phyloP scores from a whole-genome alignment of 495 filamentous ascomycete genomes.

The Lepraria neglecta region DNA sequence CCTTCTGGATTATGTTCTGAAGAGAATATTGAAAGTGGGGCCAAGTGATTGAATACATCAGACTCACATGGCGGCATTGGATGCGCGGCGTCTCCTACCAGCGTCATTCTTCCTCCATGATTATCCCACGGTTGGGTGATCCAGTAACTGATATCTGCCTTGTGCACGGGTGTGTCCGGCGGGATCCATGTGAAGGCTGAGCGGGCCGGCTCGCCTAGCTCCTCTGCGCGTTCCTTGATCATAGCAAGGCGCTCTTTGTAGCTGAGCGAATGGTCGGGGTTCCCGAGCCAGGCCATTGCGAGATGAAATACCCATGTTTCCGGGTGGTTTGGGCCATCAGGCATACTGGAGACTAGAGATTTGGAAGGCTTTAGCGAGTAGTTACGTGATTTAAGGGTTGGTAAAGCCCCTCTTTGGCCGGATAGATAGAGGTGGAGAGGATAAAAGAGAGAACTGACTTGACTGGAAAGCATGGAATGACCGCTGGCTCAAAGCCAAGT shows the following conservation, averaged over 20 bases:
- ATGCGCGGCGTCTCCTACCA: conserved; percentile 49
- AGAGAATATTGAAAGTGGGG: too few relatives aligned
- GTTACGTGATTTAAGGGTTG: too few relatives aligned
- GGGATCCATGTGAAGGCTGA: conserved; percentile 40
- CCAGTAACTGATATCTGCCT: conserved; percentile 36
- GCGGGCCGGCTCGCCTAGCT: conserved; percentile 37
- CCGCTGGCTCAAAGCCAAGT: conserved; percentile 21
- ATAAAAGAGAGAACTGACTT: conserved; percentile 9
- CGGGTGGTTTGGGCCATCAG: conserved; percentile 31
- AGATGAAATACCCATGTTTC: conserved; percentile 37
- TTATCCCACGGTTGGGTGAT: conserved; percentile 39
- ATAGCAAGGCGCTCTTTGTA: conserved; percentile 34
- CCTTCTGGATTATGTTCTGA: too few relatives aligned
- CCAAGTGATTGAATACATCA: neutral
- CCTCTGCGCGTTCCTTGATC: conserved; percentile 35
- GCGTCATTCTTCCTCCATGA: conserved; percentile 38
- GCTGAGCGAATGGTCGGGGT: conserved; percentile 17
- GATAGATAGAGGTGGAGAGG: conserved; percentile 3
- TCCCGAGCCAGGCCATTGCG: conserved; percentile 33
- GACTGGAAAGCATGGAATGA: conserved; percentile 15
- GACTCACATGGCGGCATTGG: conserved; percentile 37
- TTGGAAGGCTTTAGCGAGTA: too few relatives aligned
- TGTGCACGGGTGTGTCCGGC: conserved; percentile 39
- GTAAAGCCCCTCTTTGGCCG: too few relatives aligned
- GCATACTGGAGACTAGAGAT: conserved; percentile 14